phyloP scores from a whole-genome alignment of 2,329 filamentous ascomycete genomes.

The Microdochium nivale region DNA sequence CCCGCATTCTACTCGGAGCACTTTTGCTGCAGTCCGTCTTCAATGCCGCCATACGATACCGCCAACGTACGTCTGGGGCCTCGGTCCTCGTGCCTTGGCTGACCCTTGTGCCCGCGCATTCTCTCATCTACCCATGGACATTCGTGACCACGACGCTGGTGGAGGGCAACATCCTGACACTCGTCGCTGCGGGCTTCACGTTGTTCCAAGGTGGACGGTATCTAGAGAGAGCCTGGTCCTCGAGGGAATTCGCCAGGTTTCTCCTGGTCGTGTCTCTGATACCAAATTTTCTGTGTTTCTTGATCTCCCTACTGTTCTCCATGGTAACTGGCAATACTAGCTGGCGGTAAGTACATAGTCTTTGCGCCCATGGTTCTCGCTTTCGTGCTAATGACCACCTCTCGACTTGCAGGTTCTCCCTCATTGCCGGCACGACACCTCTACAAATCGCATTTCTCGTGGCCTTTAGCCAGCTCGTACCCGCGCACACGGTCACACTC shows the following conservation, averaged over 20 bases:
- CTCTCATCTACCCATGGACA: conserved; percentile 88
- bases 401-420: conserved; percentile 51
- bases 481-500: conserved; percentile 91
- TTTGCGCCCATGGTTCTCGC: conserved; percentile 2
- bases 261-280: conserved; percentile 67
- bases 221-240: conserved; percentile 92
- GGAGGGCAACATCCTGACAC: conserved; percentile 86
- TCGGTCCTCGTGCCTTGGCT: conserved; percentile 76
- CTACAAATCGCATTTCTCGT: conserved; percentile 92
- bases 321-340: conserved; percentile 56
- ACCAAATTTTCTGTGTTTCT: conserved; percentile 70
- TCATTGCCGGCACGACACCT: conserved; percentile 81
- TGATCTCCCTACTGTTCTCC: conserved; percentile 66
- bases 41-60: conserved; percentile 69
- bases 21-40: conserved; percentile 73
- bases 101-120: conserved; percentile 74
- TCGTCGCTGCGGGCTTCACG: conserved; percentile 67
- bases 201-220: conserved; percentile 91
- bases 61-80: conserved; percentile 54
- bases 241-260: conserved; percentile 85
- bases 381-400: neutral
- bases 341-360: conserved; percentile 52
- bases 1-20: conserved; percentile 68
- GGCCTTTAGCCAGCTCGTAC: conserved; percentile 94
- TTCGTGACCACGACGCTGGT: conserved; percentile 79